These are phyloP conservation scores for Clarkia xantiana DNA, from an alignment of 345 rosid genomes.

Conservation along the genomic window DNA sequence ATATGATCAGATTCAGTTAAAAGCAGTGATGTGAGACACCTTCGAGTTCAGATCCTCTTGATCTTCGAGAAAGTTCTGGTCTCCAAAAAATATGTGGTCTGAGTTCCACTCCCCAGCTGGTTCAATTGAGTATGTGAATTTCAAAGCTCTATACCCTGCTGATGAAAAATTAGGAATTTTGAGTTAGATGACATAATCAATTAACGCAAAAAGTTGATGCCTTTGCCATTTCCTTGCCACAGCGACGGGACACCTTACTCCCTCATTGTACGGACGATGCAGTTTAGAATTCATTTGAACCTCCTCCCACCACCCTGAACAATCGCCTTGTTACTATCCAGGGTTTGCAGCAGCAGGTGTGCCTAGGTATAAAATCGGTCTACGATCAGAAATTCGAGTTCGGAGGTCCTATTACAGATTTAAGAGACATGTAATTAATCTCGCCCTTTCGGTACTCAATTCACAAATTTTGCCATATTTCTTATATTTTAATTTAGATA, in stretches of 20 bases:
- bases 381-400: too few relatives aligned
- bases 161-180: neutral
- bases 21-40: too few relatives aligned
- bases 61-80: conserved; percentile 82
- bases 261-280: conserved; percentile 58
- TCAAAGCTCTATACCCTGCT: conserved; percentile 74
- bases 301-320: conserved; percentile 47
- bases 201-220: conserved; percentile 66
- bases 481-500: too few relatives aligned
- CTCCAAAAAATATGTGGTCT: conserved; percentile 91
- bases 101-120: conserved; percentile 77
- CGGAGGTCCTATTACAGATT: too few relatives aligned
- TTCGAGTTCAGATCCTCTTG: conserved; percentile 38
- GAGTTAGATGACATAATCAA: neutral
- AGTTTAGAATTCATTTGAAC: conserved; percentile 85
- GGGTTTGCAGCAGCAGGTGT: conserved; percentile 78
- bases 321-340: conserved; percentile 84
- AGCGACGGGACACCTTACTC: conserved; percentile 81
- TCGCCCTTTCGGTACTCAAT: too few relatives aligned
- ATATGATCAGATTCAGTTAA: too few relatives aligned
- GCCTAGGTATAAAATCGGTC: too few relatives aligned
- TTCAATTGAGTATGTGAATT: conserved; percentile 76
- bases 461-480: too few relatives aligned
- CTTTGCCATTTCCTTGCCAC: conserved; percentile 99
- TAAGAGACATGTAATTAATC: too few relatives aligned